phyloP scores from a whole-genome alignment of 202 grass and related monocot species.

The Hordeum pubiflorum region DNA sequence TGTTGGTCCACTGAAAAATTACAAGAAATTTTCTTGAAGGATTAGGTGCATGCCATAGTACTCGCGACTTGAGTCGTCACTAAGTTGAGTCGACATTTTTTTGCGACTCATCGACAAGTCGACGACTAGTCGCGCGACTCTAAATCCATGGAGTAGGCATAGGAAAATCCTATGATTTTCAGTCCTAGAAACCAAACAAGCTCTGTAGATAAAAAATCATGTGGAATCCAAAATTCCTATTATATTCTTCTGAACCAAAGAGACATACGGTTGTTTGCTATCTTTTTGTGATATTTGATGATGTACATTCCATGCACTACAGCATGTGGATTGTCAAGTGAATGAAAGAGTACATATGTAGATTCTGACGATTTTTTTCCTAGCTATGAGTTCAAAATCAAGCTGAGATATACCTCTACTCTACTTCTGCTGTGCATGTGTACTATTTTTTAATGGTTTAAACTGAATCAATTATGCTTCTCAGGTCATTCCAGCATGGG shows the following conservation, averaged over 20 bases:
- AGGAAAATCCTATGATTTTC: not conserved
- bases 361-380: not conserved
- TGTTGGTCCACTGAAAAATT: not conserved
- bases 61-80: too few species aligned
- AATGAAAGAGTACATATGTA: not conserved
- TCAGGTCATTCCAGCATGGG: constrained; percentile 84
- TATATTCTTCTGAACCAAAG: not conserved
- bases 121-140: too few species aligned
- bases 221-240: not conserved
- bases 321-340: not conserved
- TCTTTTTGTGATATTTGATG: not conserved
- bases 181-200: not conserved
- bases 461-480: constrained; percentile 4
- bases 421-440: too few species aligned
- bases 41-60: not conserved
- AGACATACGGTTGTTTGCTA: not conserved
- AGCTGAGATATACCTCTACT: not conserved
- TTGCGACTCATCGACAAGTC: too few species aligned
- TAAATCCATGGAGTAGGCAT: not conserved
- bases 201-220: not conserved
- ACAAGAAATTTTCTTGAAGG: not conserved
- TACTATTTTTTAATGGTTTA: not conserved
- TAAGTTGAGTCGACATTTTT: too few species aligned
- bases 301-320: not conserved
- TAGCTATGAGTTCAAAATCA: not conserved